A percentile compares a stretch with the other conserved stretches of the same genome.
These are phyloP conservation scores for Chenopodium suecicum DNA, from an alignment of 148 eudicot genomes.

Conservation along the genomic window DNA sequence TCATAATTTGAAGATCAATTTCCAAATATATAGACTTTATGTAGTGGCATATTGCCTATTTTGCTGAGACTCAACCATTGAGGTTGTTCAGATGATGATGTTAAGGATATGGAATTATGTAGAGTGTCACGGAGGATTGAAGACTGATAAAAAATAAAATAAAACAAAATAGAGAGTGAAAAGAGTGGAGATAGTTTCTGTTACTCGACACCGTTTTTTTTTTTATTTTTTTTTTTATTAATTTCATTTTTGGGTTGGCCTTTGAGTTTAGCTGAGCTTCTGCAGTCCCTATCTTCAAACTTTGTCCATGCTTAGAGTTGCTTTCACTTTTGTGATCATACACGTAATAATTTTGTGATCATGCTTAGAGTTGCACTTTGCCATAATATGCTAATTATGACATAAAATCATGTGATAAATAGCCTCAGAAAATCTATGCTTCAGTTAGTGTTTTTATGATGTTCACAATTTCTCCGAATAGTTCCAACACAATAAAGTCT, in stretches of 20 bases:
- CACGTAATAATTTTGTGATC: not conserved
- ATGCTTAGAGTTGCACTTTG: too few relatives aligned
- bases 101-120: not conserved
- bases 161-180: too few relatives aligned
- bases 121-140: not conserved
- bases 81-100: not conserved
- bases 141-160: not conserved
- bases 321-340: not conserved
- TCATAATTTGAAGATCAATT: not conserved
- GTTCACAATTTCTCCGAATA: not conserved
- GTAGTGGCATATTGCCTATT: too few relatives aligned
- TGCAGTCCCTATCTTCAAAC: not conserved
- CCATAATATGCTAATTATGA: not conserved
- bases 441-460: not conserved
- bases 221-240: too few relatives aligned
- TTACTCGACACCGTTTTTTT: too few relatives aligned
- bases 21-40: not conserved
- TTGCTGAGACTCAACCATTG: not conserved
- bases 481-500: too few relatives aligned
- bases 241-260: too few relatives aligned
- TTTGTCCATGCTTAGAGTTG: not conserved
- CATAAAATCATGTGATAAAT: not conserved
- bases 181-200: too few relatives aligned
- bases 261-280: not conserved
- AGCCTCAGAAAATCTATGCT: not conserved